A percentile compares a stretch with the other conserved stretches of the same genome.
These are phyloP conservation scores for Trifolium pratense DNA, from an alignment of 306 rosid species.

Conservation along the genomic window DNA sequence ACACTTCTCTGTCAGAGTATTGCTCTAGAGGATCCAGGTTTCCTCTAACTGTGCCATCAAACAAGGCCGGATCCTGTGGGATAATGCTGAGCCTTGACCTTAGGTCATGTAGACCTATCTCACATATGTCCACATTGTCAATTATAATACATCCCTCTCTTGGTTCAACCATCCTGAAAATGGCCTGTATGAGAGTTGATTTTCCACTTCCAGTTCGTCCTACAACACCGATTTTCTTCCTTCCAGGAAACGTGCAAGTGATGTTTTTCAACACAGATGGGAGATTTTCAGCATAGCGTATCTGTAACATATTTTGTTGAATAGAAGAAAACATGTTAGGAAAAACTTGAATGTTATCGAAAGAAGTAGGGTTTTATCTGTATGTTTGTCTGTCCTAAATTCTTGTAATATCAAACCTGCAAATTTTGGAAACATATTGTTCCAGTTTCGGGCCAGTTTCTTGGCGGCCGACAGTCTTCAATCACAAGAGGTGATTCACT, in stretches of 20 bases:
- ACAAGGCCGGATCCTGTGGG: slow-evolving; percentile 91
- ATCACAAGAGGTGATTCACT: slow-evolving; percentile 90
- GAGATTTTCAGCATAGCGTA: slow-evolving; percentile 92
- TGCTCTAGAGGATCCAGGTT: slow-evolving; percentile 78
- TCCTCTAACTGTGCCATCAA: slow-evolving; percentile 91
- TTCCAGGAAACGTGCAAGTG: slow-evolving; percentile 86
- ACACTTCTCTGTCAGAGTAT: slow-evolving; percentile 68
- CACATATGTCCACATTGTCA: slow-evolving; percentile 74
- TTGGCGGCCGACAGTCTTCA: slow-evolving; percentile 73
- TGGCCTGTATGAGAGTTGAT: slow-evolving; percentile 92
- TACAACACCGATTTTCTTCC: slow-evolving; percentile 86
- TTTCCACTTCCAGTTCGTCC: slow-evolving; percentile 98
- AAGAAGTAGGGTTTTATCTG: neutral
- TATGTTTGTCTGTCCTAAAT: slow-evolving; percentile 16
- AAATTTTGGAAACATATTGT: slow-evolving; percentile 74
- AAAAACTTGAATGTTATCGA: neutral
- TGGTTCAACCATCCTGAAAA: slow-evolving; percentile 90
- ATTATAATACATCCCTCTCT: slow-evolving; percentile 83
- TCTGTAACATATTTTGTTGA: slow-evolving; percentile 48
- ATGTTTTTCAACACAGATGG: slow-evolving; percentile 83
- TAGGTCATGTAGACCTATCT: slow-evolving; percentile 89
- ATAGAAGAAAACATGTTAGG: slow-evolving; percentile 24
- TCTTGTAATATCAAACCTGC: slow-evolving; percentile 53
- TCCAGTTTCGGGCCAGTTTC: slow-evolving; percentile 89
- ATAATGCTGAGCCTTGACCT: slow-evolving; percentile 92